Conservation (phyloP, 2,329 filamentous ascomycete species). For the Penicillium sp. region DNA sequence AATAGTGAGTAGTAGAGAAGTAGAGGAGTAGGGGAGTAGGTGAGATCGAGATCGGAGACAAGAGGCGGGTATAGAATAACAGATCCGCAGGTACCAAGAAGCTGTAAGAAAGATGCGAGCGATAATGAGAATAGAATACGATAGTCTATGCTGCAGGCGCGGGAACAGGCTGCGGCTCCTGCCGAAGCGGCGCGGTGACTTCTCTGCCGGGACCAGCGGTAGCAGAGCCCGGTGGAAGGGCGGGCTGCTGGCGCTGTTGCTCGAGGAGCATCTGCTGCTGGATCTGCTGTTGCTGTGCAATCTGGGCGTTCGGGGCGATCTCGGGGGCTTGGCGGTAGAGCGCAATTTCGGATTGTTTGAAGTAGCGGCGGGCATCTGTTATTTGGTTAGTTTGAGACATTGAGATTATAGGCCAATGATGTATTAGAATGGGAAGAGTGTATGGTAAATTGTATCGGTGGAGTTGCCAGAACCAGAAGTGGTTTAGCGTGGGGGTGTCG, state of each 20-base stretch:
- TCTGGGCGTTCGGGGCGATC: slow-evolving; percentile 42
- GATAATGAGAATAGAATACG: slow-evolving; percentile 4
- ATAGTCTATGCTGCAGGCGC: slow-evolving; percentile 28
- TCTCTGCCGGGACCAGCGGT: slow-evolving; percentile 36
- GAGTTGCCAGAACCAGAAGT: slow-evolving; percentile 20
- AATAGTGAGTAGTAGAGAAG: slow-evolving; percentile 1
- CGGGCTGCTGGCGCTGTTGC: slow-evolving; percentile 37
- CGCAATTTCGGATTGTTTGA: slow-evolving; percentile 98
- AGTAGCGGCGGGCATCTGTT: slow-evolving; percentile 89
- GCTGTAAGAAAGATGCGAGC: slow-evolving; percentile 1
- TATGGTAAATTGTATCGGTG: slow-evolving; percentile 22
- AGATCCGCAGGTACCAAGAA: slow-evolving; percentile 9
- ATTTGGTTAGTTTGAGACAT: slow-evolving; percentile 7
- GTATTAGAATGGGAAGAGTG: slow-evolving; percentile 7
- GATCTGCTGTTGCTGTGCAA: slow-evolving; percentile 43
- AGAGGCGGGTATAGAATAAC: slow-evolving; percentile 24
- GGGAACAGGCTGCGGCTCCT: slow-evolving; percentile 23
- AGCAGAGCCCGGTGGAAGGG: slow-evolving; percentile 38
- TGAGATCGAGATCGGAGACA: slow-evolving; percentile 4
- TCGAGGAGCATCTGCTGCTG: slow-evolving; percentile 40
- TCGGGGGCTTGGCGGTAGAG: slow-evolving; percentile 75
- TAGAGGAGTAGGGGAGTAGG: not conserved
- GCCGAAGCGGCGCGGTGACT: slow-evolving; percentile 11
- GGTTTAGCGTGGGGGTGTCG: slow-evolving; percentile 37
- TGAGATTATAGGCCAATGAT: slow-evolving; percentile 1